A percentile compares a stretch with the other conserved stretches of the same genome.
These are phyloP conservation scores for Neurospora sp. DNA, from an alignment of 2,329 filamentous ascomycete genomes.

Conservation along the genomic window DNA sequence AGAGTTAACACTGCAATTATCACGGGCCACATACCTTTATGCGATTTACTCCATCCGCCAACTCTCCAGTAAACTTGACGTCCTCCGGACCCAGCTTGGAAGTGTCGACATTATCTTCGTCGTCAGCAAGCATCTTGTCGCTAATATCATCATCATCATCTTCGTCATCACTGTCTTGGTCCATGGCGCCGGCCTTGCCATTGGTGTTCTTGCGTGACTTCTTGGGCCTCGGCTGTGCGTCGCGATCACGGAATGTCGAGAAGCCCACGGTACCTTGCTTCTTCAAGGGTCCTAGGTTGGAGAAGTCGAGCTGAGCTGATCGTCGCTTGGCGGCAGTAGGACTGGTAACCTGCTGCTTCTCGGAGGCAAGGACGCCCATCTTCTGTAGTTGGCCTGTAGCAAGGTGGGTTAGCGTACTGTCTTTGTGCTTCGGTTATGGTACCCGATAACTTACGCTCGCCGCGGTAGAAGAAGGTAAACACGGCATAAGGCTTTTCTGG, in stretches of 20 bases:
- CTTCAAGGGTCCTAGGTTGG: conserved; percentile 74
- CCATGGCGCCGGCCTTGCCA: conserved; percentile 48
- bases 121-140: conserved; percentile 51
- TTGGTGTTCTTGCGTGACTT: conserved; percentile 55
- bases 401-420: conserved; percentile 11
- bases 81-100: conserved; percentile 59
- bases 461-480: conserved; percentile 96
- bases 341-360: conserved; percentile 54
- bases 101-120: conserved; percentile 49
- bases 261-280: conserved; percentile 83
- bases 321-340: conserved; percentile 61
- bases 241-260: conserved; percentile 70
- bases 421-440: background rate
- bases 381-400: conserved; percentile 79
- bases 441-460: conserved; percentile 63
- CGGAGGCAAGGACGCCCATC: conserved; percentile 74
- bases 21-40: conserved; percentile 53
- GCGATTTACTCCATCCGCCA: conserved; percentile 71
- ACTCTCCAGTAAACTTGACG: conserved; percentile 59
- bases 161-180: conserved; percentile 64
- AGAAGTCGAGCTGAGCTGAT: conserved; percentile 76
- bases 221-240: conserved; percentile 44
- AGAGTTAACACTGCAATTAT: background rate
- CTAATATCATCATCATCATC: conserved; percentile 63
- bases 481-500: conserved; percentile 93